These are phyloP conservation scores for Ceratobasidium sp. DNA, from an alignment of 1,284 basidiomycete genomes.

Conservation along the genomic window DNA sequence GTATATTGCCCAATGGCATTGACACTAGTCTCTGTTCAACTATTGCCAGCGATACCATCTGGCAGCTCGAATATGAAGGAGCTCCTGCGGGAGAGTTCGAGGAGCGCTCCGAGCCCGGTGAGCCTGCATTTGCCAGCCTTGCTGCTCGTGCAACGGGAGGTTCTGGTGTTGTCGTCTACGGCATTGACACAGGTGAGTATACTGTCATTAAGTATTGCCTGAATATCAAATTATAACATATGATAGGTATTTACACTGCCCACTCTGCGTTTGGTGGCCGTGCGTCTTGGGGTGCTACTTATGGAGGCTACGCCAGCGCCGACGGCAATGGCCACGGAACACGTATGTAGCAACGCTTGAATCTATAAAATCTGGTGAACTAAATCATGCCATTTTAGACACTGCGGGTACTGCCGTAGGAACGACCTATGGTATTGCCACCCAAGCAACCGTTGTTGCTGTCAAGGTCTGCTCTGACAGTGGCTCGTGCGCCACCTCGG, in stretches of 20 bases:
- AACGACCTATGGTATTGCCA: slow-evolving; percentile 68
- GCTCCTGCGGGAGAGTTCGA: slow-evolving; percentile 17
- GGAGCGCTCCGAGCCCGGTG: slow-evolving; percentile 1
- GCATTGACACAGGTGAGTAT: slow-evolving; percentile 35
- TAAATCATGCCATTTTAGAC: not conserved
- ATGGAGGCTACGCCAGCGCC: slow-evolving; percentile 50
- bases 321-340: slow-evolving; percentile 41
- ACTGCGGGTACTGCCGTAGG: slow-evolving; percentile 6
- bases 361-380: no score
- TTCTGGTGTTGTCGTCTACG: slow-evolving; percentile 37
- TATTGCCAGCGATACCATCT: slow-evolving; percentile 28
- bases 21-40: not conserved
- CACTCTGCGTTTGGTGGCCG: slow-evolving; percentile 38
- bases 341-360: no score
- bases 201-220: no score
- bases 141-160: slow-evolving; percentile 10
- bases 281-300: slow-evolving; percentile 45
- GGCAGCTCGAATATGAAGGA: slow-evolving; percentile 17
- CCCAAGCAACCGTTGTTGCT: slow-evolving; percentile 89
- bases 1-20: not conserved
- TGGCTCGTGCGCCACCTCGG: slow-evolving; percentile 93
- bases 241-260: slow-evolving; percentile 14
- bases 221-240: no score
- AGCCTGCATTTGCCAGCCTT: not conserved
- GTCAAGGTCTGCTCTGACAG: slow-evolving; percentile 97